A percentile compares a stretch with the other conserved stretches of the same genome.
These are phyloP conservation scores for Leishmania major DNA, from an alignment of 208 protist genomes.

Conservation along the genomic window DNA sequence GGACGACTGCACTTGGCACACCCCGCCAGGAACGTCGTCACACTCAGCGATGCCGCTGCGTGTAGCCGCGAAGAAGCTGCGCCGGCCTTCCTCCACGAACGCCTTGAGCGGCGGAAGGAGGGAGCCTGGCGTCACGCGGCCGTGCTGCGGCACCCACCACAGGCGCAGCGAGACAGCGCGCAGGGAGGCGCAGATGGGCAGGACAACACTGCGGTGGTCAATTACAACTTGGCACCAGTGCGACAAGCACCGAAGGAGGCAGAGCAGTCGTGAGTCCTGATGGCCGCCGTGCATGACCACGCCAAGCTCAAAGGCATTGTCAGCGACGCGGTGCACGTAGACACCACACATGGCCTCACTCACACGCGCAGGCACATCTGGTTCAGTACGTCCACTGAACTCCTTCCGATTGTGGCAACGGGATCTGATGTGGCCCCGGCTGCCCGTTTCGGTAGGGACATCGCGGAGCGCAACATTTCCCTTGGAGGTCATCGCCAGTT, in stretches of 20 bases:
- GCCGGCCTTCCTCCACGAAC: conserved; percentile 40
- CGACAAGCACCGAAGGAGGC: conserved; percentile 29
- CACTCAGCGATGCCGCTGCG: not conserved
- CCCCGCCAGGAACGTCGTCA: not conserved
- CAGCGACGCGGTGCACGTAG: conserved; percentile 36
- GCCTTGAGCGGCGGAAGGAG: conserved; percentile 52
- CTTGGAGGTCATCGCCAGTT: not conserved
- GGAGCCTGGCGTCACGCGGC: conserved; percentile 49
- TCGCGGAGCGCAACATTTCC: not conserved
- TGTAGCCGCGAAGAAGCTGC: not conserved
- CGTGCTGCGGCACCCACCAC: conserved; percentile 59
- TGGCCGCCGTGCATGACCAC: conserved; percentile 42
- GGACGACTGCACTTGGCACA: not conserved
- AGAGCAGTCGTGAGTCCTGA: conserved; percentile 12
- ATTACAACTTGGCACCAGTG: conserved; percentile 12
- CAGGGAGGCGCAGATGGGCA: conserved; percentile 55
- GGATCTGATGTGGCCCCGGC: not conserved
- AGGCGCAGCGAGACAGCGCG: conserved; percentile 46
- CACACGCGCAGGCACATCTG: not conserved
- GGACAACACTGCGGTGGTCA: conserved; percentile 7
- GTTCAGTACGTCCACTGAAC: not conserved
- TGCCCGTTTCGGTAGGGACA: not conserved
- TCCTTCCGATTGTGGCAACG: not conserved
- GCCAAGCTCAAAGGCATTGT: conserved; percentile 37
- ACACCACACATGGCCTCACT: conserved; percentile 29